Conservation (phyloP, 495 filamentous ascomycete genomes). For the Letharia columbiana region DNA sequence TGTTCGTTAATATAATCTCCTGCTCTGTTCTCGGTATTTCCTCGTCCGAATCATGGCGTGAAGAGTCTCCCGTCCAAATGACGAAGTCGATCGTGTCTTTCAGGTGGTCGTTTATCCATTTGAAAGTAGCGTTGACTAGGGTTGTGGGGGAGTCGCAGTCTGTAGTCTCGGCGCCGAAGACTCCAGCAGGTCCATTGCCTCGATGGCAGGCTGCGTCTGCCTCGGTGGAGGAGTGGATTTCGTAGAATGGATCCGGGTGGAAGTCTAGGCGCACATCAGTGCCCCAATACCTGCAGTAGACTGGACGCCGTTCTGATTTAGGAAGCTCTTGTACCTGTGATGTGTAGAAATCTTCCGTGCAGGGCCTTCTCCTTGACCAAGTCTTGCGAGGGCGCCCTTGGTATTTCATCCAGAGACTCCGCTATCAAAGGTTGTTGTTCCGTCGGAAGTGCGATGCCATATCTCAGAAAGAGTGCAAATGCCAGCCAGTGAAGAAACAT, state of each 20-base stretch:
- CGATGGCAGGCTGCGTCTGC: slow-evolving; percentile 69
- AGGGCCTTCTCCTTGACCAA: slow-evolving; percentile 33
- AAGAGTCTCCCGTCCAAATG: slow-evolving; percentile 95
- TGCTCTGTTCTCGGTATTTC: slow-evolving; percentile 60
- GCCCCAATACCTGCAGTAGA: neutral
- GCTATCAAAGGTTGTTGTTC: slow-evolving; percentile 14
- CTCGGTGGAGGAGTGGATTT: slow-evolving; percentile 59
- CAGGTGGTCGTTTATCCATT: slow-evolving; percentile 81
- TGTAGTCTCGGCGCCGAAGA: slow-evolving; percentile 72
- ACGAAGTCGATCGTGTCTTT: slow-evolving; percentile 86
- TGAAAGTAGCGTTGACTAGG: slow-evolving; percentile 81
- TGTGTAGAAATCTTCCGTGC: slow-evolving; percentile 83
- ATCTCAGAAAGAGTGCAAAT: slow-evolving; percentile 4
- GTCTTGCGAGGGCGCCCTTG: neutral
- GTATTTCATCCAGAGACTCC: neutral
- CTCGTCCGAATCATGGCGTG: slow-evolving; percentile 90
- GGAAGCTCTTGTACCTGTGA: slow-evolving; percentile 60
- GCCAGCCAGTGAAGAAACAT: slow-evolving; percentile 14
- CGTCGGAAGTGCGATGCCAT: slow-evolving; percentile 6
- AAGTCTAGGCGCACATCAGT: slow-evolving; percentile 53
- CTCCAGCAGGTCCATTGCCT: slow-evolving; percentile 64
- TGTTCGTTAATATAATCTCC: slow-evolving; percentile 70
- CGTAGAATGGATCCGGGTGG: slow-evolving; percentile 83
- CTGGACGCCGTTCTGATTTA: neutral
- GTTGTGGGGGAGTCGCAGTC: slow-evolving; percentile 79